These are phyloP conservation scores for Exophiala spinifera DNA, from an alignment of 2,329 filamentous ascomycete genomes.

Conservation along the genomic window DNA sequence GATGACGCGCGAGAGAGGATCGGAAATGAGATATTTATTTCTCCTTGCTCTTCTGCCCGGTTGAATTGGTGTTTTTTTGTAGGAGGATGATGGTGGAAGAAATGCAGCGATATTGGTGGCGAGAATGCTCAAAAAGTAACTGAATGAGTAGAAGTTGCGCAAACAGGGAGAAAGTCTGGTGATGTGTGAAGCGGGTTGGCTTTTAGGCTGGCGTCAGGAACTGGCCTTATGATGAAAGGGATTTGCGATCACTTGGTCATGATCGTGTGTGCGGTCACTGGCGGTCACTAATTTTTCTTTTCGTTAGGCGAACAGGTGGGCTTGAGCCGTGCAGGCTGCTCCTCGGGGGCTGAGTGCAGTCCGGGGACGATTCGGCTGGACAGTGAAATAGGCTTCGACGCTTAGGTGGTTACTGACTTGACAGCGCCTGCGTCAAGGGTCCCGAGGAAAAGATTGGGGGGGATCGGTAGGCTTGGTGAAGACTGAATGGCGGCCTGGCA, in stretches of 20 bases:
- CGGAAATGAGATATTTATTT: slow-evolving; percentile 1
- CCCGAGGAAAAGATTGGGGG: not conserved
- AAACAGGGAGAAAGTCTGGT: not conserved
- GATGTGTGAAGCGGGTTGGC: slow-evolving; percentile 4
- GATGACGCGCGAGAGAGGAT: not conserved
- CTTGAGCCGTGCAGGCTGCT: not conserved
- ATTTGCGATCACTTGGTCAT: slow-evolving; percentile 12
- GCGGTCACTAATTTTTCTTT: not conserved
- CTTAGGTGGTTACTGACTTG: too few species aligned
- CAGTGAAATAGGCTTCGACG: not conserved
- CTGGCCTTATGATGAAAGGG: slow-evolving; percentile 6
- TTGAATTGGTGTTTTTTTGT: not conserved
- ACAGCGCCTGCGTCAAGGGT: not conserved
- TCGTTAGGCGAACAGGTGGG: slow-evolving; percentile 1
- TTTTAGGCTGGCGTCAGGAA: not conserved
- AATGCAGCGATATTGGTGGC: slow-evolving; percentile 6
- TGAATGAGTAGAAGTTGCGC: not conserved
- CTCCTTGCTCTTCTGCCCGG: not conserved
- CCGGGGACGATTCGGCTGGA: not conserved
- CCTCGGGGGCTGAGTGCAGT: not conserved
- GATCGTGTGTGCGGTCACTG: not conserved
- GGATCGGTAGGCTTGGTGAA: too few species aligned
- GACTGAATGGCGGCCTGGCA: too few species aligned
- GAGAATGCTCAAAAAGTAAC: not conserved
- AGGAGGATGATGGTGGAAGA: not conserved